Evolutionary conservation across 495 filamentous ascomycete species (phyloP).

Genomic region (Xylaria bambusicola): DNA sequence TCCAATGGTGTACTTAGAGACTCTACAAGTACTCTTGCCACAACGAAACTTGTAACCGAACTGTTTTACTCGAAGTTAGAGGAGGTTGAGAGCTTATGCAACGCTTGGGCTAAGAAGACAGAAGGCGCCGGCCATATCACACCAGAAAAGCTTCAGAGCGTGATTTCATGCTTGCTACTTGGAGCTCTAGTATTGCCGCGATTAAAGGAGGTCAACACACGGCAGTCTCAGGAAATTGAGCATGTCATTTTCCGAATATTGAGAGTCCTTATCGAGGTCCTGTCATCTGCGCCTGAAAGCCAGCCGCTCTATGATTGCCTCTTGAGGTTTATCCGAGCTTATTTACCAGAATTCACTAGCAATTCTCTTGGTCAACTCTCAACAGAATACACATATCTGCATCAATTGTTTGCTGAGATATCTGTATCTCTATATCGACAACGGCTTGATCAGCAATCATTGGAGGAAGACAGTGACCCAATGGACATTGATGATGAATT

Average conservation of each 20-base stretch:
- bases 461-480: conserved; percentile 46
- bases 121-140: conserved; percentile 45
- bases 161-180: conserved; percentile 46
- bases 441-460: conserved; percentile 28
- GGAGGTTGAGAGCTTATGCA: conserved; percentile 40
- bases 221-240: conserved; percentile 45
- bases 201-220: conserved; percentile 40
- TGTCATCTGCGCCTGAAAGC: conserved; percentile 36
- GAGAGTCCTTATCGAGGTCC: conserved; percentile 35
- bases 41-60: conserved; percentile 51
- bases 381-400: conserved; percentile 34
- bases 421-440: conserved; percentile 52
- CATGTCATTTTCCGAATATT: conserved; percentile 34
- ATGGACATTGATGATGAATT: conserved; percentile 84
- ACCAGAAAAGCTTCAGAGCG: conserved; percentile 47
- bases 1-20: conserved; percentile 29
- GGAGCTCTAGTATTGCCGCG: conserved; percentile 46
- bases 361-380: conserved; percentile 32
- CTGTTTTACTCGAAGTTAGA: conserved; percentile 50
- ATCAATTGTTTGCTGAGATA: conserved; percentile 43
- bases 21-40: conserved; percentile 40
- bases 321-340: conserved; percentile 36
- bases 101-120: conserved; percentile 46
- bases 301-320: conserved; percentile 40
- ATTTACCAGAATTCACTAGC: conserved; percentile 39